A percentile compares a stretch with the other conserved stretches of the same genome.
These are phyloP conservation scores for Abrus pulchellus DNA, from an alignment of 306 rosid species.

Conservation along the genomic window DNA sequence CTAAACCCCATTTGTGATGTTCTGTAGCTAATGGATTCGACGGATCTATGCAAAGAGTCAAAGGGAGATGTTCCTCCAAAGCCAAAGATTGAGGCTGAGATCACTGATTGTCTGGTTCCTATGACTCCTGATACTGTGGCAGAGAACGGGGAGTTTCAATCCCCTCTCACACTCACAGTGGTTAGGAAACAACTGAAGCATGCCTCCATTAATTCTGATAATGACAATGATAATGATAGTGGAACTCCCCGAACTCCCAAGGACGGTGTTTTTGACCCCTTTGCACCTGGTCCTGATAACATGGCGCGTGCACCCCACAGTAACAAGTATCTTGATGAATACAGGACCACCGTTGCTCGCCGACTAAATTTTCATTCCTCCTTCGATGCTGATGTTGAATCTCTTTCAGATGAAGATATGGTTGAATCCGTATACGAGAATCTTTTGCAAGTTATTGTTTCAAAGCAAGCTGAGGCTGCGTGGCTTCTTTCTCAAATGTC, in stretches of 20 bases:
- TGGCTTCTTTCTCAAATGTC: conserved; percentile 47
- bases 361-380: conserved; percentile 65
- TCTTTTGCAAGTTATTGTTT: conserved; percentile 73
- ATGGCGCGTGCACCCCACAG: conserved; percentile 61
- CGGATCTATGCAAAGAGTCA: conserved; percentile 40
- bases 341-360: conserved; percentile 55
- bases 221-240: neutral
- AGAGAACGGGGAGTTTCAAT: conserved; percentile 67
- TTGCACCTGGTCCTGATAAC: conserved; percentile 71
- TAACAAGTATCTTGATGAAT: conserved; percentile 54
- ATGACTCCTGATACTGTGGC: conserved; percentile 68
- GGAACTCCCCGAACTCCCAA: conserved; percentile 75
- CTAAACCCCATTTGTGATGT: neutral
- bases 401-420: conserved; percentile 70
- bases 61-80: conserved; percentile 32
- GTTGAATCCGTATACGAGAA: conserved; percentile 63
- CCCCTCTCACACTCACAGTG: conserved; percentile 59
- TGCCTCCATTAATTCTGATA: conserved; percentile 38
- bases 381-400: conserved; percentile 16
- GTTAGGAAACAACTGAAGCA: conserved; percentile 50
- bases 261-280: conserved; percentile 76
- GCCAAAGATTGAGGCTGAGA: neutral
- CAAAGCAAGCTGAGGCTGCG: conserved; percentile 62
- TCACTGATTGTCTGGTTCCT: conserved; percentile 57
- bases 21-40: conserved; percentile 56